These are phyloP conservation scores for Dictyostelium intermedium DNA, from an alignment of 78 protist genomes.

Conservation along the genomic window DNA sequence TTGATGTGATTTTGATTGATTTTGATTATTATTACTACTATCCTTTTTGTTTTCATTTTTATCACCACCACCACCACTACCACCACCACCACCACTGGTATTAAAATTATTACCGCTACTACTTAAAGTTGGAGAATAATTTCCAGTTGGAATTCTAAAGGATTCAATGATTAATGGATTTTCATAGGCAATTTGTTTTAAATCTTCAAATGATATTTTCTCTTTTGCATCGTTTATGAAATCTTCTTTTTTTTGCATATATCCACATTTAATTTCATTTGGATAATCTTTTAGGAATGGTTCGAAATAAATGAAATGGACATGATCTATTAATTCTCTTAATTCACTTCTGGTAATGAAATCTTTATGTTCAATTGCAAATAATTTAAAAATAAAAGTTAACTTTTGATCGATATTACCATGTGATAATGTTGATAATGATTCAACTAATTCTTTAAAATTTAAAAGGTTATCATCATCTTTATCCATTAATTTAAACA, in stretches of 20 bases:
- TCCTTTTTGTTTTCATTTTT: not conserved
- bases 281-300: conserved; percentile 9
- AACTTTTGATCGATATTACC: conserved; percentile 65
- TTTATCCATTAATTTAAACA: conserved; percentile 58
- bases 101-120: conserved; percentile 6
- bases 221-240: conserved; percentile 2
- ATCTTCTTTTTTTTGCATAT: conserved; percentile 5
- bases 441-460: conserved; percentile 63
- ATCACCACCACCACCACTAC: not conserved
- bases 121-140: conserved; percentile 3
- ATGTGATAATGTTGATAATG: conserved; percentile 46
- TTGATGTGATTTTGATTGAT: not conserved
- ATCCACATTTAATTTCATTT: not conserved
- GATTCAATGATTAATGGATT: conserved; percentile 37
- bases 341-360: not conserved
- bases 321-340: not conserved
- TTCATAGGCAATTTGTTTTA: conserved; percentile 24
- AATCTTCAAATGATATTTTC: conserved; percentile 26
- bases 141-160: conserved; percentile 25
- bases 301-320: conserved; percentile 11
- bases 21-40: not conserved
- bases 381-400: conserved; percentile 60
- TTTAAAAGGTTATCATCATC: conserved; percentile 62
- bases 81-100: not conserved
- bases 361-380: conserved; percentile 22